These are phyloP conservation scores for Yarrowia porcina DNA, from an alignment of 805 yeast genomes.

Conservation along the genomic window DNA sequence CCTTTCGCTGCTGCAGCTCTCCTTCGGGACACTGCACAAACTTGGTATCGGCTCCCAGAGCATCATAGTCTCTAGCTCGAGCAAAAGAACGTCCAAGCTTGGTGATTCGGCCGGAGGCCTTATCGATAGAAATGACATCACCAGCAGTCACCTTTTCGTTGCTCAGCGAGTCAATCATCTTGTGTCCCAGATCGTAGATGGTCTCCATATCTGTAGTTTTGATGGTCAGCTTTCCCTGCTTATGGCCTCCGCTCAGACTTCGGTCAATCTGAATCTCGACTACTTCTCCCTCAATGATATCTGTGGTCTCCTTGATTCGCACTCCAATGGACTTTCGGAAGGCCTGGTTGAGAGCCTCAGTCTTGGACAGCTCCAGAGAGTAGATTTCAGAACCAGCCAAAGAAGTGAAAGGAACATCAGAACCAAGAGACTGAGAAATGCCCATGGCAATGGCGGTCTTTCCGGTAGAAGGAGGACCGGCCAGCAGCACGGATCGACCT, in stretches of 20 bases:
- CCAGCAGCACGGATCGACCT: constrained; percentile 90
- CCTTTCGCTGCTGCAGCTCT: constrained; percentile 91
- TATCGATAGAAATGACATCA: constrained; percentile 92
- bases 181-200: constrained; percentile 88
- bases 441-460: constrained; percentile 99
- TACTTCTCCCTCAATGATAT: constrained; percentile 97
- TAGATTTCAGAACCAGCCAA: constrained; percentile 92
- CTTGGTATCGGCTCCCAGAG: constrained; percentile 97
- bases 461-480: constrained; percentile 99
- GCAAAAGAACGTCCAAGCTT: constrained; percentile 95
- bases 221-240: constrained; percentile 95
- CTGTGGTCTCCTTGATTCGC: constrained; percentile 93
- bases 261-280: constrained; percentile 94
- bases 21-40: constrained; percentile 99
- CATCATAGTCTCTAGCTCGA: constrained; percentile 95
- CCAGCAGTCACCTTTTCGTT: constrained; percentile 96
- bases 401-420: constrained; percentile 90
- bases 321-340: constrained; percentile 95
- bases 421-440: constrained; percentile 47
- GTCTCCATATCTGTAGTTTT: constrained; percentile 99
- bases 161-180: constrained; percentile 91
- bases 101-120: constrained; percentile 89
- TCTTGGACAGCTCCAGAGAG: constrained; percentile 87
- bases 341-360: constrained; percentile 95
- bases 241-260: constrained; percentile 94